phyloP scores from a whole-genome alignment of 805 yeast genomes.

The Metschnikowia dekortorum region DNA sequence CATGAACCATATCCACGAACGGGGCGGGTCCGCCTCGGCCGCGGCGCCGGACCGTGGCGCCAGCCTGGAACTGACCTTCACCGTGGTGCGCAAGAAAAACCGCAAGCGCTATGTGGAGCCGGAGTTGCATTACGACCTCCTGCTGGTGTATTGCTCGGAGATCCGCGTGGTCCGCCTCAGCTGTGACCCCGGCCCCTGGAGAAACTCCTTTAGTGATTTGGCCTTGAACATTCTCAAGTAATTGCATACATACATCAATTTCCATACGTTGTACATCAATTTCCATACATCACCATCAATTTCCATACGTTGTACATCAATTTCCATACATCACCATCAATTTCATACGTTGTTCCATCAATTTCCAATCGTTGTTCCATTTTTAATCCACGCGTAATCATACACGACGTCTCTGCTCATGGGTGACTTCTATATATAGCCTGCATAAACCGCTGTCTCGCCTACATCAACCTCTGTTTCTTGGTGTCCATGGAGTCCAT shows the following conservation, averaged over 20 bases:
- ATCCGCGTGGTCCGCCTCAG: conserved; percentile 19
- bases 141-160: conserved; percentile 27
- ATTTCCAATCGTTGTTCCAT: too few relatives aligned
- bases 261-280: too few relatives aligned
- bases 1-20: conserved; percentile 22
- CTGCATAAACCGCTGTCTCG: conserved; percentile 10
- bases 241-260: not conserved
- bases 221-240: conserved; percentile 11
- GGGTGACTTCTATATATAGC: not conserved
- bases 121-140: conserved; percentile 26
- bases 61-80: conserved; percentile 18
- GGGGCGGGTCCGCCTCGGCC: not conserved
- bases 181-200: conserved; percentile 21
- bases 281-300: too few relatives aligned
- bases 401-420: too few relatives aligned
- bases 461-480: conserved; percentile 9
- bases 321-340: too few relatives aligned
- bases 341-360: too few relatives aligned
- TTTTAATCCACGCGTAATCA: too few relatives aligned
- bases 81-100: conserved; percentile 17
- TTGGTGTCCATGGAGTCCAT: conserved; percentile 12
- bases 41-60: not conserved
- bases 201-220: conserved; percentile 17
- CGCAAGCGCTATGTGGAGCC: conserved; percentile 26
- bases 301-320: too few relatives aligned